Evolutionary conservation across 179 eudicot genomes (phyloP).

Genomic region (Vitellaria paradoxa): DNA sequence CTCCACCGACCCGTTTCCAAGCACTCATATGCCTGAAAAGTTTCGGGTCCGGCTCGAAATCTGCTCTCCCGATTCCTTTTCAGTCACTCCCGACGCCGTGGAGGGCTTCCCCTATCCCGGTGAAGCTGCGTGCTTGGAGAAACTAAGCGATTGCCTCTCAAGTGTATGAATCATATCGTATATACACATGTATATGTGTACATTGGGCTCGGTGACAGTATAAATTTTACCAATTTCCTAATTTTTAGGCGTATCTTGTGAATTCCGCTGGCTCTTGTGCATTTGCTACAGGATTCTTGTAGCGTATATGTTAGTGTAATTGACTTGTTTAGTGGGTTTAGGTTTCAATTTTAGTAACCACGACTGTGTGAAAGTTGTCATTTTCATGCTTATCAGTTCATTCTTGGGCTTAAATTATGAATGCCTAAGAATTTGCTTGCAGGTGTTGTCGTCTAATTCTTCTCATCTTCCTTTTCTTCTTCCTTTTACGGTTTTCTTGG

Average conservation of each 20-base stretch:
- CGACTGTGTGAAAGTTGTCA: background rate
- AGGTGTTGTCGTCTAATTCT: background rate
- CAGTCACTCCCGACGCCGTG: slow-evolving; percentile 40
- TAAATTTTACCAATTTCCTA: background rate
- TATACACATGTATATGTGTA: too few relatives aligned
- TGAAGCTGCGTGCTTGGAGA: slow-evolving; percentile 48
- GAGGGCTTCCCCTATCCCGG: slow-evolving; percentile 62
- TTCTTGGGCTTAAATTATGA: background rate
- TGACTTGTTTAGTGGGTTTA: background rate
- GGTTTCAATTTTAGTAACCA: background rate
- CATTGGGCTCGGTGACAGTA: too few relatives aligned
- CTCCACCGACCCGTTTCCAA: background rate
- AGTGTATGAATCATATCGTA: slow-evolving; percentile 36
- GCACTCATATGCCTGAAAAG: slow-evolving; percentile 18
- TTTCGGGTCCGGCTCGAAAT: slow-evolving; percentile 71
- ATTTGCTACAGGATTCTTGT: slow-evolving; percentile 3
- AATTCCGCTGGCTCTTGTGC: background rate
- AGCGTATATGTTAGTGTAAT: background rate
- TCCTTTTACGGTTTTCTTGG: background rate
- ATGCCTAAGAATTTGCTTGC: background rate
- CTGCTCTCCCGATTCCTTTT: slow-evolving; percentile 81
- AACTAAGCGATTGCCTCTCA: slow-evolving; percentile 45
- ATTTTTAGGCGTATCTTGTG: background rate
- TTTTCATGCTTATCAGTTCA: background rate
- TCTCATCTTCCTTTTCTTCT: background rate